Conservation (phyloP, 169 alveolate species). For the Cryptosporidium sp. region DNA sequence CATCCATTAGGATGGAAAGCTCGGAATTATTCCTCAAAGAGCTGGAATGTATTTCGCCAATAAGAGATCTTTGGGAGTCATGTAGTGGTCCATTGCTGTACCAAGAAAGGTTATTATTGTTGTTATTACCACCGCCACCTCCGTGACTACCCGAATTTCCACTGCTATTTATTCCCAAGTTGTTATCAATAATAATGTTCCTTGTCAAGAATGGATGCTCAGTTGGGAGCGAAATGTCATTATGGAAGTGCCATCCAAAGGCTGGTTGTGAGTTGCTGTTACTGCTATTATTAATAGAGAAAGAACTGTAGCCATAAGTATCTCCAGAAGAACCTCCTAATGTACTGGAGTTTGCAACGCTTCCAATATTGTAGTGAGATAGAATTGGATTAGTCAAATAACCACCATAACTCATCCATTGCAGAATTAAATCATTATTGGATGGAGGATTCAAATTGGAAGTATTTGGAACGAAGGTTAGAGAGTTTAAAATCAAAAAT, state of each 20-base stretch:
- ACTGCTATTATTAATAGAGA: not conserved
- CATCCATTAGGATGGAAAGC: slow-evolving; percentile 12
- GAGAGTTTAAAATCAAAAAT: slow-evolving; percentile 49
- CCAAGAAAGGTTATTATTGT: slow-evolving; percentile 43
- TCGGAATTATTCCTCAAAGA: slow-evolving; percentile 39
- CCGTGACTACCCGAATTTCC: not conserved
- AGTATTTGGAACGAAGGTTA: slow-evolving; percentile 60
- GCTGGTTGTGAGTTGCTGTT: slow-evolving; percentile 39
- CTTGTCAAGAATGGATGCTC: slow-evolving; percentile 73
- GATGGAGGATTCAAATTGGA: slow-evolving; percentile 64
- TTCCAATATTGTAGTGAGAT: slow-evolving; percentile 60
- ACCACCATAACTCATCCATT: slow-evolving; percentile 70
- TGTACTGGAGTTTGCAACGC: not conserved
- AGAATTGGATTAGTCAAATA: slow-evolving; percentile 44
- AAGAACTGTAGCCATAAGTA: not conserved
- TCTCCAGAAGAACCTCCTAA: not conserved
- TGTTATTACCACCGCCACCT: not conserved
- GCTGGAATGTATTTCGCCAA: slow-evolving; percentile 62
- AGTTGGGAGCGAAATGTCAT: slow-evolving; percentile 60
- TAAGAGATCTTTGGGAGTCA: slow-evolving; percentile 54
- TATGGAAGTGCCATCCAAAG: slow-evolving; percentile 61
- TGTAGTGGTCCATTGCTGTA: slow-evolving; percentile 60
- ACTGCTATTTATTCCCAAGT: not conserved
- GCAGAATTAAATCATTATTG: slow-evolving; percentile 57
- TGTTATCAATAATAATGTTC: slow-evolving; percentile 49